phyloP scores from a whole-genome alignment of 495 filamentous ascomycete species.

The Staphylotrichum tortipilum region DNA sequence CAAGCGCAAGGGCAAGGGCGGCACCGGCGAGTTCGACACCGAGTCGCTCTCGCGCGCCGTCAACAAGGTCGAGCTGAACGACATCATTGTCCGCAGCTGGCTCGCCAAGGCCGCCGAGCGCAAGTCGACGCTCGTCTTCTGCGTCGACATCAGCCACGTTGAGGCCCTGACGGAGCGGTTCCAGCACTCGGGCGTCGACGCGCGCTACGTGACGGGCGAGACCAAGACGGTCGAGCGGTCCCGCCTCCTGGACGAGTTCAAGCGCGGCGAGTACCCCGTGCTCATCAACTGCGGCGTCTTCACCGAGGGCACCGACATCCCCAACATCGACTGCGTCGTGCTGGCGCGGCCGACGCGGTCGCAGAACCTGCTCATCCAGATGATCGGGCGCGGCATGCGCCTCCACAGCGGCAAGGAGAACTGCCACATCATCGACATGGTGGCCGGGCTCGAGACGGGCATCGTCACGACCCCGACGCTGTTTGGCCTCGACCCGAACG shows the following conservation, averaged over 20 bases:
- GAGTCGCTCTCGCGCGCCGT: conserved; percentile 66
- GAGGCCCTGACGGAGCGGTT: conserved; percentile 63
- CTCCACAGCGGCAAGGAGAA: conserved; percentile 70
- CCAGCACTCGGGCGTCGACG: conserved; percentile 68
- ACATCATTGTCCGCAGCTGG: conserved; percentile 79
- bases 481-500: conserved; percentile 84
- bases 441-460: conserved; percentile 67
- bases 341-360: conserved; percentile 85
- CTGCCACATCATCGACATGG: conserved; percentile 97
- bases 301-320: conserved; percentile 93
- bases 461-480: conserved; percentile 85
- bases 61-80: conserved; percentile 69
- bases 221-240: conserved; percentile 58
- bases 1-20: conserved; percentile 35
- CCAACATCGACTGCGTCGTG: conserved; percentile 91
- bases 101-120: conserved; percentile 58
- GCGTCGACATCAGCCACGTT: conserved; percentile 80
- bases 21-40: conserved; percentile 70
- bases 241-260: conserved; percentile 65
- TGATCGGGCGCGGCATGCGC: conserved; percentile 93
- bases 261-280: conserved; percentile 66
- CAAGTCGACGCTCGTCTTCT: conserved; percentile 87
- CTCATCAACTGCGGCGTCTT: conserved; percentile 94
- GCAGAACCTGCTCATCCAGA: conserved; percentile 84
- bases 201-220: conserved; percentile 71